Evolutionary conservation across 352 stramenopile genomes (phyloP).

Genomic region (Phytopythium chamaehyphon): DNA sequence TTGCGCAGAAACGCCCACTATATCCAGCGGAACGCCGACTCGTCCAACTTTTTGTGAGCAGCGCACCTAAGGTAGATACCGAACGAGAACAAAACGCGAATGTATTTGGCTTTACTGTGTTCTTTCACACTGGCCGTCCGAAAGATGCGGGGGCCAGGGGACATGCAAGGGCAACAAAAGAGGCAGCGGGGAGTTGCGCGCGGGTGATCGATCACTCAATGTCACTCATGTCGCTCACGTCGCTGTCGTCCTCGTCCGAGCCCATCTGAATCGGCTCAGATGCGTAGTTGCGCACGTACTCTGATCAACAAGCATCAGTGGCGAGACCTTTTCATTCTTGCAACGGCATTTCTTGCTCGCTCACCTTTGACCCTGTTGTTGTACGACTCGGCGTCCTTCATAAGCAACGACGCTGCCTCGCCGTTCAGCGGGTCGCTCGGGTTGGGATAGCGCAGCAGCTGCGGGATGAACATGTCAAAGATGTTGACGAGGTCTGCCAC

Average conservation of each 20-base stretch:
- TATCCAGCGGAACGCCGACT: constrained; percentile 76
- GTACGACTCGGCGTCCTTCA: constrained; percentile 87
- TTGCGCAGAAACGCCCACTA: constrained; percentile 82
- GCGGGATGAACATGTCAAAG: constrained; percentile 92
- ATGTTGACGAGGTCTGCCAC: constrained; percentile 88
- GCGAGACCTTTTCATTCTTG: too few species aligned
- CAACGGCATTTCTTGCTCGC: not conserved
- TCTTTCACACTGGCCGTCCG: constrained; percentile 3
- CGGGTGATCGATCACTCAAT: constrained; percentile 27
- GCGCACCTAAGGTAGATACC: constrained; percentile 1
- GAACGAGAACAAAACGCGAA: not conserved
- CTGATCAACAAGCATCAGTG: constrained; percentile 19
- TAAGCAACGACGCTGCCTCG: constrained; percentile 84
- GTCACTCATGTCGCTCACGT: constrained; percentile 86
- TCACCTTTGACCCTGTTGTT: constrained; percentile 86
- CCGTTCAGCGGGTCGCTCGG: constrained; percentile 90
- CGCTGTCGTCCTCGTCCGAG: constrained; percentile 63
- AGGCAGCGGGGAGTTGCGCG: not conserved
- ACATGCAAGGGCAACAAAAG: not conserved
- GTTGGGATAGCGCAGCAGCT: constrained; percentile 92
- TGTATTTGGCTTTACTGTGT: constrained; percentile 1
- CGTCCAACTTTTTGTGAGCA: constrained; percentile 80
- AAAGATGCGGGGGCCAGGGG: constrained; percentile 8
- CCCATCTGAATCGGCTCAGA: constrained; percentile 77
- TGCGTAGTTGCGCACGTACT: constrained; percentile 78